Percentiles rank a stretch among this genome's conserved stretches.
phyloP scores from a whole-genome alignment of 73 alveolate species.

The Urostyla sp. region DNA sequence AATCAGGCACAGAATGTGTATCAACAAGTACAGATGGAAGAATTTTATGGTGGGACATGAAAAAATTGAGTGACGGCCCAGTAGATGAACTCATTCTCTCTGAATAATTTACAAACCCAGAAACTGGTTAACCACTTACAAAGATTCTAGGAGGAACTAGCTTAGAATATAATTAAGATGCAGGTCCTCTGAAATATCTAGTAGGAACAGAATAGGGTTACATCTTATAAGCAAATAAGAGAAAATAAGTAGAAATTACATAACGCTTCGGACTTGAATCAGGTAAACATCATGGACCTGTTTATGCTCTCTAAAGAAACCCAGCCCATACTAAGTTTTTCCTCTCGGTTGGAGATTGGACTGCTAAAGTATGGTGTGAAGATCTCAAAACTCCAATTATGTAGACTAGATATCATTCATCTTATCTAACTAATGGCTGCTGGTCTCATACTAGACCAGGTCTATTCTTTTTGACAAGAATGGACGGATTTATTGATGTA shows the following conservation, averaged over 20 bases:
- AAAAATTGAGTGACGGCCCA: constrained; percentile 91
- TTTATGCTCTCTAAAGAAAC: constrained; percentile 91
- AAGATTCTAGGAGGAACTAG: constrained; percentile 93
- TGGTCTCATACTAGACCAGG: constrained; percentile 99
- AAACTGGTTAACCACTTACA: constrained; percentile 65
- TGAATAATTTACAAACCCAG: constrained; percentile 44
- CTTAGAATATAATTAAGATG: constrained; percentile 89
- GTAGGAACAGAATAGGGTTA: constrained; percentile 98
- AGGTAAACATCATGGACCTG: constrained; percentile 99
- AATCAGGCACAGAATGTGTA: constrained; percentile 94
- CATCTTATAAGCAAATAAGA: constrained; percentile 93
- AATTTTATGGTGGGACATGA: constrained; percentile 95
- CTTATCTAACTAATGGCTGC: constrained; percentile 97
- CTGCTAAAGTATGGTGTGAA: constrained; percentile 99
- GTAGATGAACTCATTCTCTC: constrained; percentile 66
- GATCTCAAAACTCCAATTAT: constrained; percentile 98
- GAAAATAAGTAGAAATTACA: constrained; percentile 93
- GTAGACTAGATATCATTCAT: constrained; percentile 95
- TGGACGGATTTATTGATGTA: constrained; percentile 94
- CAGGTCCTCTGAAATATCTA: constrained; percentile 96
- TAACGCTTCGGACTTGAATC: constrained; percentile 92
- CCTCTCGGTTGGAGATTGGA: constrained; percentile 99
- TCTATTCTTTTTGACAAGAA: constrained; percentile 92
- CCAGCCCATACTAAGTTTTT: constrained; percentile 94
- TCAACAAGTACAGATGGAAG: constrained; percentile 95